Evolutionary conservation across 2,329 filamentous ascomycete genomes (phyloP).

Genomic region (Fusarium sp.): DNA sequence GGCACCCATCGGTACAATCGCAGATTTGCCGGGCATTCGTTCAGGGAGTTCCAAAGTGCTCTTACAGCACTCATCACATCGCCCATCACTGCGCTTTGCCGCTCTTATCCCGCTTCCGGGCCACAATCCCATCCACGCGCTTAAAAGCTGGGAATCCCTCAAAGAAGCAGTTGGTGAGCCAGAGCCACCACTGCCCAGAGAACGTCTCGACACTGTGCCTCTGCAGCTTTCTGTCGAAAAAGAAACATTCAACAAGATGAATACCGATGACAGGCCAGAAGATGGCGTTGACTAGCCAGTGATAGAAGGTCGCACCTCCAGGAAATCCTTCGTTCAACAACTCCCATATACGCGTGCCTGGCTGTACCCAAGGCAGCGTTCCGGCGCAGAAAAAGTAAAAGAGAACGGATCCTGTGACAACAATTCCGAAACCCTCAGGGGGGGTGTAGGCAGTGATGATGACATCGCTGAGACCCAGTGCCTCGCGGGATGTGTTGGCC

Average conservation of each 20-base stretch:
- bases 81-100: constrained; percentile 42
- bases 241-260: constrained; percentile 74
- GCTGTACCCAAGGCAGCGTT: constrained; percentile 62
- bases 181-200: constrained; percentile 66
- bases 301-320: constrained; percentile 69
- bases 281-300: constrained; percentile 70
- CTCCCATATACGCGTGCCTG: constrained; percentile 64
- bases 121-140: constrained; percentile 65
- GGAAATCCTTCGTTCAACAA: constrained; percentile 66
- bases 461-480: constrained; percentile 69
- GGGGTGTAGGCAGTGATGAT: constrained; percentile 57
- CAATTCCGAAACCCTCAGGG: constrained; percentile 61
- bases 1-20: not conserved
- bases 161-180: constrained; percentile 65
- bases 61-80: not conserved
- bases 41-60: not conserved
- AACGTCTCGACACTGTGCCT: constrained; percentile 63
- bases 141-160: constrained; percentile 66
- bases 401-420: constrained; percentile 67
- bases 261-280: constrained; percentile 71
- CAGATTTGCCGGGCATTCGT: not conserved
- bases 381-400: constrained; percentile 68
- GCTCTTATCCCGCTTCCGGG: constrained; percentile 58
- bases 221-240: constrained; percentile 63
- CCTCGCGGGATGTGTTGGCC: constrained; percentile 67